Base-by-base conservation (phyloP, 2,329 filamentous ascomycete species). In the Cryphonectria naterciae region DNA sequence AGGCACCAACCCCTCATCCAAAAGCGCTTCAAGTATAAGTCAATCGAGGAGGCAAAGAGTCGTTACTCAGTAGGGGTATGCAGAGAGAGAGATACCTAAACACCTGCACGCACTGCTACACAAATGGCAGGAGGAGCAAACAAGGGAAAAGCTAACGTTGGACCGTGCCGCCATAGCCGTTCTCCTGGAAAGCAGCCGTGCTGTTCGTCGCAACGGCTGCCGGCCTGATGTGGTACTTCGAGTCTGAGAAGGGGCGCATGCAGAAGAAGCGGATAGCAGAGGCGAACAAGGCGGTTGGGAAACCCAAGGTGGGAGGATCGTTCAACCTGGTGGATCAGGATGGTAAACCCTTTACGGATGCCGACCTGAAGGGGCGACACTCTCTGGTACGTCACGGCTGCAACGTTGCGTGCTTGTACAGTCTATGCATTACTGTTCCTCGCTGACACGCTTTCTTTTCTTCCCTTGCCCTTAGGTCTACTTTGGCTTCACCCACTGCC, bases 401-500 rank as follows among this genome's bases (percentile, higher is more conserved):
- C 43, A n/a, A 19, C 39, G 17, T 17, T 25, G 6, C 54, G 15
- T 35, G 22, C 10, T 4, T 58, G 22, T 5, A 22, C 17, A 8
- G 4, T 17, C 1, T 35, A 19, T 19, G 28, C 28, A 49, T n/a
- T 2, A 15, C 10, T 4, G 17, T 19, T 15, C 25, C 13, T 32
- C 13, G 49, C 68, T 73, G 65, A 70, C 35, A 49, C 32, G 60
- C 17, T 8, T 28, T 72, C 11, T 60, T 13, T n/a, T 49, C 19
- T n/a, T 7, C 1, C 49, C 70, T 52, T 8, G 4, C 25, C 19
- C 1, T 75, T 75, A 96, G 93, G 90, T 98, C 52, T 99, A 99
- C 84, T 99, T 99, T 80, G 96, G 96, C 77, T 99, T 99, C 87
- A 95, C 94, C 11, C 95, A 98, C 82, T 99, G 96, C 80, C 96